A percentile compares a stretch with the other conserved stretches of the same genome.
Conservation (phyloP, 768 basidiomycete genomes). For the Suillus alpinus region DNA sequence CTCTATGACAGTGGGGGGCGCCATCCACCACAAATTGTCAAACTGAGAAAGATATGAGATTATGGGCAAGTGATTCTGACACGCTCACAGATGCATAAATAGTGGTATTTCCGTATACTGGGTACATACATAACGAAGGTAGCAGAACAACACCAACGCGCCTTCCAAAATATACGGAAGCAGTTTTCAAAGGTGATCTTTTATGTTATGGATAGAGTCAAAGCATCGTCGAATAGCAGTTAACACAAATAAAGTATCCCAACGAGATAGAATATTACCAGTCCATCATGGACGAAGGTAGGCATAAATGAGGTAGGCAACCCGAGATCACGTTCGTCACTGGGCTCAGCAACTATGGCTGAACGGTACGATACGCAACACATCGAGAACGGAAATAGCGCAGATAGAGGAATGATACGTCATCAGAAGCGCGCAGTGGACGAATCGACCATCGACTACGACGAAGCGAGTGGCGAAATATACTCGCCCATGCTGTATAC, state of each 20-base stretch:
- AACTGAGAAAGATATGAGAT: background rate
- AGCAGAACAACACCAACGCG: background rate
- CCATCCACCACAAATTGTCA: background rate
- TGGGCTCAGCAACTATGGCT: constrained; percentile 39
- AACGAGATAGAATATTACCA: background rate
- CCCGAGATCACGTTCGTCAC: constrained; percentile 67
- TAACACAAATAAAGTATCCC: constrained; percentile 5
- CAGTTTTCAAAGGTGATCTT: background rate
- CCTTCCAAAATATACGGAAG: background rate
- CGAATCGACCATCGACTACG: constrained; percentile 39
- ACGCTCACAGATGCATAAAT: background rate
- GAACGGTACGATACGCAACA: constrained; percentile 67
- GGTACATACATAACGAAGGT: background rate
- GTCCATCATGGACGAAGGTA: background rate
- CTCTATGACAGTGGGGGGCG: background rate
- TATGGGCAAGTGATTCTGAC: background rate
- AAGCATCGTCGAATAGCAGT: background rate
- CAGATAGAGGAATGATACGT: constrained; percentile 32
- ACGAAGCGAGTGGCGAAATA: constrained; percentile 38
- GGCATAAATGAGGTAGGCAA: constrained; percentile 20
- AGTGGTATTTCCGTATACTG: background rate
- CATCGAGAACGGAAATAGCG: constrained; percentile 46
- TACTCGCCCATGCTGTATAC: constrained; percentile 29
- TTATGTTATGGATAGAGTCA: constrained; percentile 3
- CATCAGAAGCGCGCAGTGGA: constrained; percentile 27